Evolutionary conservation across 2,329 filamentous ascomycete genomes (phyloP), one percentile per base, ranked within the genome.

Genomic region (Alternaria gaisen): DNA sequence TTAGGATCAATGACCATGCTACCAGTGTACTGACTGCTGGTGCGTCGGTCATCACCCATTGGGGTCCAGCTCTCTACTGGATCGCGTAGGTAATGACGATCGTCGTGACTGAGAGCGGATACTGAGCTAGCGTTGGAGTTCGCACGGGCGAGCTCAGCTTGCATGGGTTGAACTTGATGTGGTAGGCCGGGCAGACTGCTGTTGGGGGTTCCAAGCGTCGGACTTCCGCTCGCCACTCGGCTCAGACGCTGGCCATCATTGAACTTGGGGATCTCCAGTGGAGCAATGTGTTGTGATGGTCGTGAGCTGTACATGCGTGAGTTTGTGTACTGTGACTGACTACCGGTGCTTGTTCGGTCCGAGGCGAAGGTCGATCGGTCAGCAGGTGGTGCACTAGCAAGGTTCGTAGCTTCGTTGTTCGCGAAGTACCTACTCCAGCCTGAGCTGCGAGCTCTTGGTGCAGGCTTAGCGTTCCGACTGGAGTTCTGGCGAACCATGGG

Each of bases 351-450:
- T 47, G 74, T 81, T 68, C 77, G 65, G 52, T 80, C 76, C 5
- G 78, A 78, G 10, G 73, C 74, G 56, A 74, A 79, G 9, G 78
- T 79, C 9, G 76, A 77, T 43, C 78, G 72, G 34, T 74, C 88
- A 8, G 91, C 81, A 24, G 90, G 85, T 69, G 90, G 85, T 70
- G 90, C 89, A 57, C 90, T 79, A 8, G 88, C 77, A 6, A 81
- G 72, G 56, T 81, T 79, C 5, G 79, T 81, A n/a, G 77, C 86
- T 66, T 89, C 91, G 54, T 90, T 90, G 52, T 89, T 90, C 14
- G 90, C 91, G 86, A 91, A 93, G 78, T 92, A 93, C 54, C 87
- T 83, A 76, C 91, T 92, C 90, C 90, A 93, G 47, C 90, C 90
- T 11, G 90, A 92, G 72, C 89, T 91, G 20, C 79, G 77, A 57